Evolutionary conservation across 306 rosid species (phyloP).

Genomic region (Glycine latifolia): DNA sequence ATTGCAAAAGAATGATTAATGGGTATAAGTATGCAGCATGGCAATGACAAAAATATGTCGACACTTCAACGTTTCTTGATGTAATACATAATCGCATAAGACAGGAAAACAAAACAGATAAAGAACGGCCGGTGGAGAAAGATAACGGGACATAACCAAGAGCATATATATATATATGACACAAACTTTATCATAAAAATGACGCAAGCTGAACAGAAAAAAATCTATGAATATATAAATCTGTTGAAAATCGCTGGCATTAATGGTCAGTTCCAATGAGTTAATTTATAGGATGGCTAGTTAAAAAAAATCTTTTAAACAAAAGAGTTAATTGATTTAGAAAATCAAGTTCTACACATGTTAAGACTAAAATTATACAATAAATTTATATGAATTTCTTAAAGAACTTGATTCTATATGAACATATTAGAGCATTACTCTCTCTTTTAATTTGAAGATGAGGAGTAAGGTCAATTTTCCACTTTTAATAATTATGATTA

Average conservation of each 20-base stretch:
- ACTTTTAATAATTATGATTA: not conserved
- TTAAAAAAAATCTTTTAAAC: no score
- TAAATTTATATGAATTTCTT: no score
- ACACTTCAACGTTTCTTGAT: slow-evolving; percentile 1
- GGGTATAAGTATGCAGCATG: not conserved
- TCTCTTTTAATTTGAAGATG: not conserved
- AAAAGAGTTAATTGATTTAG: no score
- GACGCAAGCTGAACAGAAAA: slow-evolving; percentile 4
- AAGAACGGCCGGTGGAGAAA: not conserved
- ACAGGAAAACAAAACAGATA: not conserved
- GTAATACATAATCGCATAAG: not conserved
- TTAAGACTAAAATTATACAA: no score
- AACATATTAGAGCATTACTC: no score
- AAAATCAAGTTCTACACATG: no score
- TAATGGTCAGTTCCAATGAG: no score
- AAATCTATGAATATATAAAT: not conserved
- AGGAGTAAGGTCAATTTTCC: not conserved
- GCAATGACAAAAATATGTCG: slow-evolving; percentile 20
- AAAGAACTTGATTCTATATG: not conserved
- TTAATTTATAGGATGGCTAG: no score
- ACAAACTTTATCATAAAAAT: not conserved
- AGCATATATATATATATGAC: not conserved
- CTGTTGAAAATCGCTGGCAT: no score
- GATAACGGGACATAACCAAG: not conserved
- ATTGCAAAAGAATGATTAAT: not conserved